Percentiles rank a stretch among this genome's conserved stretches.
These are phyloP conservation scores for Tetracladium setigerum DNA, from an alignment of 495 filamentous ascomycete genomes.

Conservation along the genomic window DNA sequence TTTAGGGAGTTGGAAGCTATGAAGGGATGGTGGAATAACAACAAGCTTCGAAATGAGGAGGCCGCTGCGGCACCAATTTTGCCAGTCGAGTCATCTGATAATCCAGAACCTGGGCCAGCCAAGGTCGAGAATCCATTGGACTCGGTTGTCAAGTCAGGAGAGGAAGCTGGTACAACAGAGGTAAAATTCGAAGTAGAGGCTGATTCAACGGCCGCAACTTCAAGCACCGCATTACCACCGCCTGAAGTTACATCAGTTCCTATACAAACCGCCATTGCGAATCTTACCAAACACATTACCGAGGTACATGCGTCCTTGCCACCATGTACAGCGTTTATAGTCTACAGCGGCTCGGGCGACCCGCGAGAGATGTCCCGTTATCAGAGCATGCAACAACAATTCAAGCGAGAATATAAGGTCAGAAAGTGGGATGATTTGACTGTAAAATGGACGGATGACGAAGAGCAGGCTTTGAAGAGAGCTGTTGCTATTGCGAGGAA, in stretches of 20 bases:
- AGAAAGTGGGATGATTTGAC: constrained; percentile 84
- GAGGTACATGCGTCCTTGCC: constrained; percentile 70
- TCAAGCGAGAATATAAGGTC: constrained; percentile 66
- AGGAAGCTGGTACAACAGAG: neutral
- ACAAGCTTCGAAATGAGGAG: constrained; percentile 25
- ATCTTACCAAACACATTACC: constrained; percentile 48
- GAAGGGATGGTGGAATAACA: constrained; percentile 74
- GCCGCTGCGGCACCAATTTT: neutral
- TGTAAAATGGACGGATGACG: constrained; percentile 85
- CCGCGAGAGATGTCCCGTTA: constrained; percentile 69
- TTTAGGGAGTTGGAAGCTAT: constrained; percentile 76
- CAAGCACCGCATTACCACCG: neutral
- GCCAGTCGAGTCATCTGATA: neutral
- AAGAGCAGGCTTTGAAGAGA: constrained; percentile 69
- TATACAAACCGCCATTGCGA: constrained; percentile 30
- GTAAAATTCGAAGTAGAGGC: too few relatives aligned
- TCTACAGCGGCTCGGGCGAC: constrained; percentile 86
- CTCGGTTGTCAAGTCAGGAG: too few relatives aligned
- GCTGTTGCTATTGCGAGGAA: constrained; percentile 63
- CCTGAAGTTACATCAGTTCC: neutral
- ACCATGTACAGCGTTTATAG: constrained; percentile 75
- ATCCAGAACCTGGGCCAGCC: neutral
- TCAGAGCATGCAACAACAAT: constrained; percentile 62
- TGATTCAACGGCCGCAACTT: neutral
- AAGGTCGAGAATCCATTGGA: too few relatives aligned